Conservation (phyloP, 257 asterid species). For the Scutellaria galericulata region DNA sequence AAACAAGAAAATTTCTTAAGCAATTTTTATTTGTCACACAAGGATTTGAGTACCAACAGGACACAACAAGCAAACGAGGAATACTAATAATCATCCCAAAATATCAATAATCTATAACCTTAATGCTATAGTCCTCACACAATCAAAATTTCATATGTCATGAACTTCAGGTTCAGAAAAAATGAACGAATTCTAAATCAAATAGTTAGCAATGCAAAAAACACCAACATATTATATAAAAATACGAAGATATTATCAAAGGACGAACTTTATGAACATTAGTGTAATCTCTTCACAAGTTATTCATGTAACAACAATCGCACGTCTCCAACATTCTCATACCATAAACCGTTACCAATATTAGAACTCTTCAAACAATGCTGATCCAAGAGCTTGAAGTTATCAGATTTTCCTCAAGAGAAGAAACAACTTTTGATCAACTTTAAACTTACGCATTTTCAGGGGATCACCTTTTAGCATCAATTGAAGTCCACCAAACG, state of each 20-base stretch:
- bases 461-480: conserved; percentile 63
- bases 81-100: too few relatives aligned
- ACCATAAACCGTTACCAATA: background rate
- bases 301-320: background rate
- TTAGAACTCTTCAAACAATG: background rate
- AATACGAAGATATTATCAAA: background rate
- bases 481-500: conserved; percentile 95
- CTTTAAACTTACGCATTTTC: conserved; percentile 60
- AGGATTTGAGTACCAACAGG: too few relatives aligned
- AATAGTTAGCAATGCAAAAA: background rate
- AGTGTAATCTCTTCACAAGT: background rate
- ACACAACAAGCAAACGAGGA: too few relatives aligned
- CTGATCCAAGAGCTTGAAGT: background rate
- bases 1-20: too few relatives aligned
- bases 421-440: conserved; percentile 73
- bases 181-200: background rate
- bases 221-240: background rate
- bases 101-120: too few relatives aligned
- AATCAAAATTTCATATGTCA: too few relatives aligned
- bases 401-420: conserved; percentile 67
- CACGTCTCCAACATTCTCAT: background rate
- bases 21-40: too few relatives aligned
- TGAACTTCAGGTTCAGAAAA: too few relatives aligned
- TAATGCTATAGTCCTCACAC: too few relatives aligned
- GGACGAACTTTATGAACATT: background rate